Evolutionary conservation across 78 protist genomes (phyloP).

Genomic region (Speleostelium caveatum): DNA sequence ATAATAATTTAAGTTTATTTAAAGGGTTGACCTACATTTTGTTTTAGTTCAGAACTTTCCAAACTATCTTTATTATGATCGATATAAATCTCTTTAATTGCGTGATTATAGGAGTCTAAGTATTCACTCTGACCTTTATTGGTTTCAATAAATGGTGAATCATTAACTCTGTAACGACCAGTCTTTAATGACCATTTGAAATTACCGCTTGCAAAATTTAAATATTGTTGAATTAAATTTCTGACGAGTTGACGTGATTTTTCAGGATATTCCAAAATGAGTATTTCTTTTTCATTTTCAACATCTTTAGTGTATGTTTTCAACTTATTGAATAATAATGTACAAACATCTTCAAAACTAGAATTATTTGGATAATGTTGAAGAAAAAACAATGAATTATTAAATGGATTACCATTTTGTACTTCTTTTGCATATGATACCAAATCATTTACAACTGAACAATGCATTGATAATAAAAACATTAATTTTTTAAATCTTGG

Average conservation of each 20-base stretch:
- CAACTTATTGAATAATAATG: too few species aligned
- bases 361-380: background rate
- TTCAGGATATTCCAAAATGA: too few species aligned
- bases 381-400: background rate
- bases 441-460: background rate
- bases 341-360: too few species aligned
- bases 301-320: too few species aligned
- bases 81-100: too few species aligned
- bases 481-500: background rate
- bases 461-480: background rate
- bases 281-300: too few species aligned
- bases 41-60: too few species aligned
- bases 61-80: too few species aligned
- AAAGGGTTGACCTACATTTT: too few species aligned
- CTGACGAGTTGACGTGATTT: background rate
- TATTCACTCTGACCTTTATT: too few species aligned
- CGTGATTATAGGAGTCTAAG: too few species aligned
- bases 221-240: background rate
- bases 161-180: background rate
- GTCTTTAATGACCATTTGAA: background rate
- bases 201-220: background rate
- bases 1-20: too few species aligned
- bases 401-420: background rate
- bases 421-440: conserved; percentile 5
- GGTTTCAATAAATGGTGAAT: background rate